phyloP scores from a whole-genome alignment of 2,329 filamentous ascomycete genomes.

The Niveomyces coronatus region DNA sequence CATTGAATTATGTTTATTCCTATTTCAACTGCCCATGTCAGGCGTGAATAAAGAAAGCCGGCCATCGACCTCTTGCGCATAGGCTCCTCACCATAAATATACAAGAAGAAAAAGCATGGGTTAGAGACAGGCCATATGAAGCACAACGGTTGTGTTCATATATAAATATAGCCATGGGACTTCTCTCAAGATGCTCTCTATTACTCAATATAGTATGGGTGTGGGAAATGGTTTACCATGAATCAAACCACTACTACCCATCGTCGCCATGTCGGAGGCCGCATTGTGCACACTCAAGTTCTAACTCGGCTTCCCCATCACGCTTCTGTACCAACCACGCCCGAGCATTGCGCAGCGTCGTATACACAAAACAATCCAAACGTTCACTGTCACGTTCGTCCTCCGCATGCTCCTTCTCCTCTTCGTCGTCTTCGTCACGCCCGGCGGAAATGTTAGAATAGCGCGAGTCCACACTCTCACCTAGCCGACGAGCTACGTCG shows the following conservation, averaged over 20 bases:
- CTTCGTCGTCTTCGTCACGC: conserved; percentile 17
- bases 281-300: conserved; percentile 1
- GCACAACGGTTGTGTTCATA: no score
- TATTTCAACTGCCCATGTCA: no score
- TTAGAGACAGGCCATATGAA: no score
- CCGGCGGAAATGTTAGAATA: conserved; percentile 26
- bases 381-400: conserved; percentile 15
- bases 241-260: conserved; percentile 2
- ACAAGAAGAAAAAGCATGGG: no score
- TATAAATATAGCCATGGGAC: no score
- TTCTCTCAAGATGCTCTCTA: no score
- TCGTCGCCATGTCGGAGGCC: neutral
- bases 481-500: conserved; percentile 45
- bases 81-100: no score
- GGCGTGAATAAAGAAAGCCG: no score
- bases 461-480: conserved; percentile 32
- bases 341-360: conserved; percentile 6
- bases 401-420: conserved; percentile 16
- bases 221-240: neutral
- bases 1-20: no score
- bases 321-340: conserved; percentile 15
- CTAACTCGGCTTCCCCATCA: conserved; percentile 11
- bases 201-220: no score
- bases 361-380: conserved; percentile 20
- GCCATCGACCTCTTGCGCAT: no score